These are phyloP conservation scores for Phytophthora colocasiae DNA, from an alignment of 352 stramenopile species.

Conservation along the genomic window DNA sequence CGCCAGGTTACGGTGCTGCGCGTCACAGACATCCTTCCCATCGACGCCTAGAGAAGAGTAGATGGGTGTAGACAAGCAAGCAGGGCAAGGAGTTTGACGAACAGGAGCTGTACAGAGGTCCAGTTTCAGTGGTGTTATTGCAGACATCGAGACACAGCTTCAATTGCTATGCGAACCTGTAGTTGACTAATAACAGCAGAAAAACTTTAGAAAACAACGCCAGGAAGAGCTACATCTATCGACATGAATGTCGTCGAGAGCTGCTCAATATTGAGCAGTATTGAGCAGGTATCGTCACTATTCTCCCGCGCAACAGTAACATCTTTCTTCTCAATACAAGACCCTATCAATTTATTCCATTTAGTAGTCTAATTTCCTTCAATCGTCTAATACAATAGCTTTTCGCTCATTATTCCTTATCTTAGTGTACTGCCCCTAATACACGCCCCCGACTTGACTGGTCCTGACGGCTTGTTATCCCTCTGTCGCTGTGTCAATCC, in stretches of 20 bases:
- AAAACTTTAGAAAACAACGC: constrained; percentile 18
- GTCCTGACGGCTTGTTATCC: constrained; percentile 7
- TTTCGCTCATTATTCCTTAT: not conserved
- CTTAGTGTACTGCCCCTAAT: not conserved
- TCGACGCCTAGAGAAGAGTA: constrained; percentile 40
- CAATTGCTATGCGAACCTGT: not conserved
- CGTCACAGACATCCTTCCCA: constrained; percentile 80
- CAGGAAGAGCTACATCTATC: not conserved
- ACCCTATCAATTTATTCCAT: constrained; percentile 3
- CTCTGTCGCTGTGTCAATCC: constrained; percentile 19
- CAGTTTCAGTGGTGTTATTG: not conserved
- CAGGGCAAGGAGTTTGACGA: constrained; percentile 2
- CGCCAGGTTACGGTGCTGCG: constrained; percentile 86
- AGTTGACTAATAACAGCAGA: constrained; percentile 18
- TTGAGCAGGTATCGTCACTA: constrained; percentile 1
- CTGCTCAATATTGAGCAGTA: not conserved
- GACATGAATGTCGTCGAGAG: no score
- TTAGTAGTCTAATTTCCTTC: not conserved
- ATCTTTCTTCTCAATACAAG: constrained; percentile 1
- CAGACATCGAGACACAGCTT: not conserved
- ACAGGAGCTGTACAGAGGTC: constrained; percentile 6
- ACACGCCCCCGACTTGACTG: constrained; percentile 23
- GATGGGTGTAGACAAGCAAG: constrained; percentile 4
- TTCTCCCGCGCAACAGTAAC: constrained; percentile 1
- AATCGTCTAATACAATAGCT: not conserved